Base-by-base conservation (phyloP, 2,329 filamentous ascomycete genomes). In the Nothopassalora personata region DNA sequence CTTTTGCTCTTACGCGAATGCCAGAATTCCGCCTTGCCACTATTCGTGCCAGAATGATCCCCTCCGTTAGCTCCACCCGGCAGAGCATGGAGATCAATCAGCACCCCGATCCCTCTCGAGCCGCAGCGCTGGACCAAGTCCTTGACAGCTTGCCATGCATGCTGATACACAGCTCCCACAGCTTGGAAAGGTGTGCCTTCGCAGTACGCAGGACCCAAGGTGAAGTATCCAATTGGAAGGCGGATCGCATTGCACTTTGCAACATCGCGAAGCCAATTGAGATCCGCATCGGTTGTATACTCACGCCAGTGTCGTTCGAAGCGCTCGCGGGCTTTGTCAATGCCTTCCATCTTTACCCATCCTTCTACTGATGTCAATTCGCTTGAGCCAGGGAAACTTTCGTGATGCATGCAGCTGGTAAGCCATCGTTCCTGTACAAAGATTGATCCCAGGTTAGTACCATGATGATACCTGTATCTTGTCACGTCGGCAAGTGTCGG, bases 371-470 rank as follows among this genome's bases (percentile, higher is more conserved):
- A 79, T 60, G 79, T 80, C 11, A 84, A 71, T 66, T 86, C 83
- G 60, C 77, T 80, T 15, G 75, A 75, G 7, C 73, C 70, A 28
- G 60, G 5, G 75, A 76, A 8, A 74, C 71, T 71, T 1, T 74
- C 68, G 2, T 77, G 75, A 63, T 81, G 85, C 68, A 82, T 79
- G 57, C 74, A 78, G 1, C 73, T 71, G 46, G 75, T 78, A 3
- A 86, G 75, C 83, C 83, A 86, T 68, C 79, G 76, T 66, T 86
- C 84, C 4, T 85, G 77, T n/a, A 84, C 78, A 68, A 84, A 86
- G 49, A 84, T 75, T 9, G 80, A 79, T 45, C 83, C 83, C 2
- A 86, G 74, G 59, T 86, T 86, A 0, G 78, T 78, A 7, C 82
- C 83, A 67, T 85, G 81, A 59, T 85, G 82, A 63, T 83, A 84